Conservation (phyloP, 2,329 filamentous ascomycete genomes). For the Colletotrichum sp. region DNA sequence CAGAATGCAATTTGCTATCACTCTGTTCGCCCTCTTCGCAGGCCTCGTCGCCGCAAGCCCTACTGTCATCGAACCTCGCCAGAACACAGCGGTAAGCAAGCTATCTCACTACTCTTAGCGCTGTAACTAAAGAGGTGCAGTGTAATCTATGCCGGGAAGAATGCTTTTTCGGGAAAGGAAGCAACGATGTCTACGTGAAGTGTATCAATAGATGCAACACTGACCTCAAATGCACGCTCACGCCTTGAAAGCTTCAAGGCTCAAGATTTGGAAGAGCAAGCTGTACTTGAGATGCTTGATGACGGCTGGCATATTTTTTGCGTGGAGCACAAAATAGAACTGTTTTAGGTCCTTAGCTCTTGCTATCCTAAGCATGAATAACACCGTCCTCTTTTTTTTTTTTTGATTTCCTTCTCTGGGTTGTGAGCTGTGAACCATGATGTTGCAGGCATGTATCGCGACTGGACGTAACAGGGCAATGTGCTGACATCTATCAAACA, state of each 20-base stretch:
- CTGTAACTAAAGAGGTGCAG: neutral
- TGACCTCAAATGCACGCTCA: neutral
- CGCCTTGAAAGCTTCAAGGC: neutral
- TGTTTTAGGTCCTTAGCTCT: neutral
- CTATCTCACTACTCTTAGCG: accelerated
- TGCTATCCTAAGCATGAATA: accelerated
- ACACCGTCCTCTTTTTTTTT: no score
- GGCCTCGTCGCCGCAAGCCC: neutral
- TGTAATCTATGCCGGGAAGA: neutral
- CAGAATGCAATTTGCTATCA: neutral
- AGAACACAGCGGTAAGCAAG: neutral
- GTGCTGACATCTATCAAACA: no score
- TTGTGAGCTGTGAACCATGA: no score
- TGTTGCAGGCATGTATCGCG: no score
- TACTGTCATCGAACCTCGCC: neutral
- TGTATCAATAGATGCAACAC: neutral
- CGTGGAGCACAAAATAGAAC: neutral
- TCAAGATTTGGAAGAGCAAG: neutral
- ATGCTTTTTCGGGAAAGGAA: neutral
- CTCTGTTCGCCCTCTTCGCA: neutral
- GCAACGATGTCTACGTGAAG: neutral
- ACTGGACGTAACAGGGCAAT: no score
- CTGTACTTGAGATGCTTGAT: neutral
- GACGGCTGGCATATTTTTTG: neutral
- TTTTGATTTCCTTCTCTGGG: no score